These are phyloP conservation scores for Haplographium delicatum DNA, from an alignment of 495 filamentous ascomycete species.

Conservation along the genomic window DNA sequence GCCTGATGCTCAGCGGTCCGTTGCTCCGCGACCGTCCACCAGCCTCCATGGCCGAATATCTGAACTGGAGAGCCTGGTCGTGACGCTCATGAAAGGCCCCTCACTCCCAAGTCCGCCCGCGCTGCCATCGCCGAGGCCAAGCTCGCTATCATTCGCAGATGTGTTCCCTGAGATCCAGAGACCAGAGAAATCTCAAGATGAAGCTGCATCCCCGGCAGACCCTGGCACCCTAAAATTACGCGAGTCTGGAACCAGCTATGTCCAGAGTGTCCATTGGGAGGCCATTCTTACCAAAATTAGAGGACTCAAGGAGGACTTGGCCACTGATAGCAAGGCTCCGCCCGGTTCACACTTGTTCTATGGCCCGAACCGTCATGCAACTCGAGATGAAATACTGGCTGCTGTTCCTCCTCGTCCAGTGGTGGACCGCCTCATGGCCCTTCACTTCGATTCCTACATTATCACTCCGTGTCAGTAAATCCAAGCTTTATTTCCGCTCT, in stretches of 20 bases:
- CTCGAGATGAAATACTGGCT: constrained; percentile 33
- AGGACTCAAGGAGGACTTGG: constrained; percentile 20
- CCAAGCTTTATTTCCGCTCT: not conserved
- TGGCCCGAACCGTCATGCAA: constrained; percentile 26
- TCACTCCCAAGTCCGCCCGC: constrained; percentile 2
- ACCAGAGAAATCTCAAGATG: constrained; percentile 6
- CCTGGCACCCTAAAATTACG: constrained; percentile 2
- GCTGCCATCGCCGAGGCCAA: constrained; percentile 5
- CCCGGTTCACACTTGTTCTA: constrained; percentile 30
- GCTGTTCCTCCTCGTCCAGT: constrained; percentile 29
- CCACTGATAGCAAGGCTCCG: constrained; percentile 11
- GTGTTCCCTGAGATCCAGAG: constrained; percentile 7
- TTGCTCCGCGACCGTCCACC: constrained; percentile 12
- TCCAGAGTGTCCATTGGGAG: constrained; percentile 8
- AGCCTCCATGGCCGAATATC: constrained; percentile 28
- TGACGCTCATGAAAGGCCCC: constrained; percentile 20
- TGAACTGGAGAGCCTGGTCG: constrained; percentile 30
- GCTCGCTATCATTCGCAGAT: constrained; percentile 8
- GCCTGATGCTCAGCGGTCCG: constrained; percentile 22
- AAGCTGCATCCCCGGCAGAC: constrained; percentile 7
- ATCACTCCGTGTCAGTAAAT: constrained; percentile 5
- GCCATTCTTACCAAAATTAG: constrained; percentile 10
- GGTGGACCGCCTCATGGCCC: constrained; percentile 30
- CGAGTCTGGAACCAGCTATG: constrained; percentile 9
- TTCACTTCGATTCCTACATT: constrained; percentile 21